These are phyloP conservation scores for Lignosus rhinocerotis DNA, from an alignment of 1,284 basidiomycete species.

Conservation along the genomic window DNA sequence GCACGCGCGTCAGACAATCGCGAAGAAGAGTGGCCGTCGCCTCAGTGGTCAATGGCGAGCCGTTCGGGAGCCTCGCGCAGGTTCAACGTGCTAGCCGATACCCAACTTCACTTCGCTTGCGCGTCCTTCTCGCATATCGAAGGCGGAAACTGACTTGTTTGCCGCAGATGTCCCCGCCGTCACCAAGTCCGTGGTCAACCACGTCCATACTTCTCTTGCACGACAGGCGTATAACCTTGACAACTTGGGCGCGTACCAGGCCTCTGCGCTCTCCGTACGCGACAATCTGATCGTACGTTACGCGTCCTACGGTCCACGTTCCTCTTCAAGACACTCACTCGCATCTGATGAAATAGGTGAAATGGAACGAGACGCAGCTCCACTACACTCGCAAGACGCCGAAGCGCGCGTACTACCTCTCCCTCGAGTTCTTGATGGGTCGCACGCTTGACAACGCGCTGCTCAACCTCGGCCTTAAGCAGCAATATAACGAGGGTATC, in stretches of 20 bases:
- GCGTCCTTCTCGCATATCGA: neutral
- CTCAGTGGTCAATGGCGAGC: neutral
- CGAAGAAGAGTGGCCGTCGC: too few species aligned
- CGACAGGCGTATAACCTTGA: conserved; percentile 88
- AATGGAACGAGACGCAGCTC: conserved; percentile 80
- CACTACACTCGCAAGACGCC: conserved; percentile 70
- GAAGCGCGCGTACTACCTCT: conserved; percentile 87
- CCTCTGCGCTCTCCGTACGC: conserved; percentile 77
- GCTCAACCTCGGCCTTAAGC: conserved; percentile 83
- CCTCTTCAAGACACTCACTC: neutral
- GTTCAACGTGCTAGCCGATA: neutral
- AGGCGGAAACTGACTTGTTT: neutral
- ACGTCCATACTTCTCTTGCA: conserved; percentile 86
- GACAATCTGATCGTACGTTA: conserved; percentile 77
- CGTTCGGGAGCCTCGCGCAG: conserved; percentile 21
- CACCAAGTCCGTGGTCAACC: conserved; percentile 79
- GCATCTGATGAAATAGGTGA: conserved; percentile 44
- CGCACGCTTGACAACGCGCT: conserved; percentile 78
- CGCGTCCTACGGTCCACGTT: neutral
- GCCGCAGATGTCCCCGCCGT: conserved; percentile 61
- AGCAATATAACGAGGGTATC: conserved; percentile 68
- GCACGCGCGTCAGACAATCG: neutral
- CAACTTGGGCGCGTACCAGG: conserved; percentile 79
- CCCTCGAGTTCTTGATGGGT: conserved; percentile 90
- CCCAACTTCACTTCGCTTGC: neutral